Evolutionary conservation across 768 basidiomycete species (phyloP).

Genomic region (Lactifluus pinguis): DNA sequence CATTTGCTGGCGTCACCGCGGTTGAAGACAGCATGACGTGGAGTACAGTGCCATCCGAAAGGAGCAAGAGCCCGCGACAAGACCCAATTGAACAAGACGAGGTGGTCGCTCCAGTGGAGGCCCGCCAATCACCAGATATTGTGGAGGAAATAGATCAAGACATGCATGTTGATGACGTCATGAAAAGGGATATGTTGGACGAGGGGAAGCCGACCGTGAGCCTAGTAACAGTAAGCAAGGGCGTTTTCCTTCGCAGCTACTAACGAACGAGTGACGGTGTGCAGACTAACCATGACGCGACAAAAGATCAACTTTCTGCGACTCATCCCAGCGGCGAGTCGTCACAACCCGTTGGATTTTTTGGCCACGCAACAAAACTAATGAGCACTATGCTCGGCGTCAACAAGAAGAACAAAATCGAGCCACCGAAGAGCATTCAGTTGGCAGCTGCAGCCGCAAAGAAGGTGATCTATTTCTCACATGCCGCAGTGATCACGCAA

Average conservation of each 20-base stretch:
- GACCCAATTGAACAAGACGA: constrained; percentile 15
- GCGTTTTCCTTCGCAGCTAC: neutral
- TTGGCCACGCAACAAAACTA: constrained; percentile 61
- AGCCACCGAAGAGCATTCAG: constrained; percentile 69
- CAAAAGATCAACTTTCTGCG: constrained; percentile 47
- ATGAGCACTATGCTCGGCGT: constrained; percentile 55
- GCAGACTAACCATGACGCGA: constrained; percentile 19
- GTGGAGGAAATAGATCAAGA: constrained; percentile 23
- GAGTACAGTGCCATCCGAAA: constrained; percentile 60
- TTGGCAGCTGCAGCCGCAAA: constrained; percentile 78
- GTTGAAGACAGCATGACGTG: constrained; percentile 70
- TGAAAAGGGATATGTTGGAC: constrained; percentile 35
- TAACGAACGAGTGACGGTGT: neutral
- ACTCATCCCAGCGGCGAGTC: constrained; percentile 32
- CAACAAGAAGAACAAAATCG: constrained; percentile 62
- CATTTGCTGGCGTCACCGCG: constrained; percentile 32
- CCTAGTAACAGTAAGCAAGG: constrained; percentile 34
- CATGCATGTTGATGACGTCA: constrained; percentile 31
- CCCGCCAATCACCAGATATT: constrained; percentile 2
- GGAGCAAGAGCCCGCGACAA: constrained; percentile 6
- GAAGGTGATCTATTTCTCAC: constrained; percentile 48
- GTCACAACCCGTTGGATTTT: constrained; percentile 44
- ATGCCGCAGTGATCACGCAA: neutral
- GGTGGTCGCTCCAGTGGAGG: neutral
- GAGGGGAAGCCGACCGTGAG: constrained; percentile 31